Evolutionary conservation across 108 stramenopile genomes (phyloP), one percentile per base, ranked within the genome.

Genomic region (Hondaea fermentalgiana): DNA sequence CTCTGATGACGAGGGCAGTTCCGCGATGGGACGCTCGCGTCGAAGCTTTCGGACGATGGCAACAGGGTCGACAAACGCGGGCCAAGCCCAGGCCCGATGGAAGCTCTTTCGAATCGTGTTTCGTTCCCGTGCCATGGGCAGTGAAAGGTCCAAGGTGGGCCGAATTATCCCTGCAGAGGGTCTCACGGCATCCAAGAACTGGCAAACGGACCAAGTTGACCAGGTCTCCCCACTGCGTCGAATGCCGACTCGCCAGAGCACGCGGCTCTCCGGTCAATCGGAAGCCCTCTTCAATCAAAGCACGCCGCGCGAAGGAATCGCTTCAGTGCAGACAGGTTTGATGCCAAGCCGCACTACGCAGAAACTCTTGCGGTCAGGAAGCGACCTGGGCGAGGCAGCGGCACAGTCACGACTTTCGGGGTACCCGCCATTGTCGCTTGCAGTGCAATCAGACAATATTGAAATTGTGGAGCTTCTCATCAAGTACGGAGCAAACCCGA

Each of bases 401-500:
- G 64, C 14, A 6, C 35, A 69, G 64, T 23, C 28, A 17, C 14
- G 14, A 23, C 76, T 83, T 55, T 47, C 49, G 14, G 51, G 17
- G 45, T 83, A 53, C 76, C 51, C 76, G 49, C 76, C 76, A 10
- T 16, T 83, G 45, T 83, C 76, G 49, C 51, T 83, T 6, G 76
- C 76, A 16, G 51, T 83, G n/a, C 76, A 53, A 45, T 83, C 76
- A 1, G 51, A 83, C 76, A 83, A 83, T 23, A 83, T 83, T 23
- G 76, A 83, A 17, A 53, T 83, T 35, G 76, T 83, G 19, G 76
- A 83, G 51, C 76, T 83, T 8, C 51, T 83, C n/a, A 83, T 83
- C n/a, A 83, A 83, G 28, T 53, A 53, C n/a, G 76, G 76, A 23
- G 12, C 49, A 6, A 83, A 83, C 51, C 76, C 76, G 3, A 83